Evolutionary conservation across 306 rosid genomes (phyloP).

Genomic region (Lablab purpureus): DNA sequence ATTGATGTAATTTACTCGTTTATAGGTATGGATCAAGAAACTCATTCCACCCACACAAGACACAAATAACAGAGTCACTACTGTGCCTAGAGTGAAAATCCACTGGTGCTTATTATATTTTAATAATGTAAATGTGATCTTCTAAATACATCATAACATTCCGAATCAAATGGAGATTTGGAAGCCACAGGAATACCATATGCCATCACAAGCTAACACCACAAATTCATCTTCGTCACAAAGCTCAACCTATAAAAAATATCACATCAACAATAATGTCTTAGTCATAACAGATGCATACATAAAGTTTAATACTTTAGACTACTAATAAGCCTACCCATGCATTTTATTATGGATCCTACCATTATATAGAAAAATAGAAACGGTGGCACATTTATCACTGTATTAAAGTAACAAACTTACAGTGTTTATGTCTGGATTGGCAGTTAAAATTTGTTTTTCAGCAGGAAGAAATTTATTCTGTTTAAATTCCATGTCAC

Average conservation of each 20-base stretch:
- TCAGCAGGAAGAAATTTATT: slow-evolving; percentile 84
- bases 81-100: slow-evolving; percentile 15
- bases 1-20: slow-evolving; percentile 22
- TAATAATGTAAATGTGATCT: slow-evolving; percentile 7
- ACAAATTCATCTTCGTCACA: slow-evolving; percentile 88
- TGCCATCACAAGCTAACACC: slow-evolving; percentile 81
- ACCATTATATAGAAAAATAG: slow-evolving; percentile 25
- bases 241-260: slow-evolving; percentile 74
- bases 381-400: slow-evolving; percentile 31
- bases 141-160: slow-evolving; percentile 14
- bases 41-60: neutral
- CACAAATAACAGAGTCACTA: slow-evolving; percentile 11
- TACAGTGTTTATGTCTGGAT: slow-evolving; percentile 92
- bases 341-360: slow-evolving; percentile 31
- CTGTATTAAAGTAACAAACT: slow-evolving; percentile 47
- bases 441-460: slow-evolving; percentile 86
- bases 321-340: slow-evolving; percentile 19
- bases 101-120: neutral
- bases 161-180: slow-evolving; percentile 7
- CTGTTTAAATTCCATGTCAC: slow-evolving; percentile 98
- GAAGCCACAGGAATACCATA: slow-evolving; percentile 70
- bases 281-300: slow-evolving; percentile 34
- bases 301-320: neutral
- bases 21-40: slow-evolving; percentile 29
- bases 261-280: slow-evolving; percentile 27